Base-by-base conservation (phyloP, 1,139 yeast species). In the Geotrichum phurueaensis region DNA sequence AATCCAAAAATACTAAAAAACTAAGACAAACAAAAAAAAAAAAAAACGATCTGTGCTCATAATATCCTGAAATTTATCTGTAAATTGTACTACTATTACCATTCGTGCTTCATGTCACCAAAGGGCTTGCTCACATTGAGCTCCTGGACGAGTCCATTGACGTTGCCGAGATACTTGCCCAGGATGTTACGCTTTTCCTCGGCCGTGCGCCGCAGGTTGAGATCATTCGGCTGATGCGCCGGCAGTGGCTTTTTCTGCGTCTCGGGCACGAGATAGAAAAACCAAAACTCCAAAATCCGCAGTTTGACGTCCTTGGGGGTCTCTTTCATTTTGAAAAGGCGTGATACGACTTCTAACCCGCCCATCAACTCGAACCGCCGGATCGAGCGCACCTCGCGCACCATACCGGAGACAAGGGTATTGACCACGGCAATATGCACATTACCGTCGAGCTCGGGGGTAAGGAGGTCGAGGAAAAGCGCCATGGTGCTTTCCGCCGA, bases 181-280 rank as follows among this genome's bases (percentile, higher is more conserved):
- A 87, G 80, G 59, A 84, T 73, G 47, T 73, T 74, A 27, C 84
- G 81, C 69, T 87, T 87, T 57, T 85, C 86, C 52, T 75, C 71
- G 10, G 84, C 78, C 0, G 78, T 75, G 39, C 54, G 61, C 18
- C 56, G n/a, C 23, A 47, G 45, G 13, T 43, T 13, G 7, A 51
- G 58, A n/a, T 52, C 31, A 4, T 36, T 50, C 5, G 54, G 56
- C 12, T 39, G 25, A 29, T 18, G 45, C 54, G 22, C 57, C 54
- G 22, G 57, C 66, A 15, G 49, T 55, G 29, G 60, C 48, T 57
- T 57, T 23, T 64, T 61, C 20, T 67, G 73, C 2, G 80, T 74
- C 71, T 88, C 95, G n/a, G 90, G 92, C 7, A 84, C 79, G 62
- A 87, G 73, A 68, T 88, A 87, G 69, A 87, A 86, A 62, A 87